Evolutionary conservation across 768 basidiomycete genomes (phyloP), one percentile per base, ranked within the genome.

Genomic region (Gloeostereum incarnatum): DNA sequence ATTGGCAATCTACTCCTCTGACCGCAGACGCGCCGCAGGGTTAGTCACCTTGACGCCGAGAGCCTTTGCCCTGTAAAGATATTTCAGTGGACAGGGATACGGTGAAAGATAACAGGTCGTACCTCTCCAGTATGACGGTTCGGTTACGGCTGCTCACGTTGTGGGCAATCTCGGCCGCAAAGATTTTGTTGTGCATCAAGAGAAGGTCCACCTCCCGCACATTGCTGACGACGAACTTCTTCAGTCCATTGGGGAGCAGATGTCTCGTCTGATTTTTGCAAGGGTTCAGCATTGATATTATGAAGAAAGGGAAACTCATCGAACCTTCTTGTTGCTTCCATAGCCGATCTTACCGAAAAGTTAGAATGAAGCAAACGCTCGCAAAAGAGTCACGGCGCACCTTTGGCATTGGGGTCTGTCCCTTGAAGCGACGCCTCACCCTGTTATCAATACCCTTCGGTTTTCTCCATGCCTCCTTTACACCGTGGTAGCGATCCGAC

Each of bases 401-500:
- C 75, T 91, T 93, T 58, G 93, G 93, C 94, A 98, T 97, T 48
- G 91, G 74, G 41, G 78, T 74, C 62, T 94, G 91, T 39, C 94
- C 94, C 73, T 91, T 96, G 74, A 90, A 91, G 55, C 87, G 81
- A 51, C 88, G 78, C 60, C 91, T 74, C 54, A 96, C 93, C 56
- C 93, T 81, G 81, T 98, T 98, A 62, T 98, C 94, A 54, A 97
- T 98, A 89, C 94, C 96, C 81, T 98, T 99, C 51, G 96, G 96
- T 73, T 99, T 99, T 63, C 96, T 78, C 96, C 96, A 99, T 73
- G 88, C 73, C 72, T 96, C 92, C 76, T 94, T 94, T 51, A 98
- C 92, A 49, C 84, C 69, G 62, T 88, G 78, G 73, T 96, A 98
- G 58, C 94, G 86, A 69, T 98, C 94, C 35, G 91, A 94, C 68